Base-by-base conservation (phyloP, 148 eudicot genomes). In the Rheum nobile region DNA sequence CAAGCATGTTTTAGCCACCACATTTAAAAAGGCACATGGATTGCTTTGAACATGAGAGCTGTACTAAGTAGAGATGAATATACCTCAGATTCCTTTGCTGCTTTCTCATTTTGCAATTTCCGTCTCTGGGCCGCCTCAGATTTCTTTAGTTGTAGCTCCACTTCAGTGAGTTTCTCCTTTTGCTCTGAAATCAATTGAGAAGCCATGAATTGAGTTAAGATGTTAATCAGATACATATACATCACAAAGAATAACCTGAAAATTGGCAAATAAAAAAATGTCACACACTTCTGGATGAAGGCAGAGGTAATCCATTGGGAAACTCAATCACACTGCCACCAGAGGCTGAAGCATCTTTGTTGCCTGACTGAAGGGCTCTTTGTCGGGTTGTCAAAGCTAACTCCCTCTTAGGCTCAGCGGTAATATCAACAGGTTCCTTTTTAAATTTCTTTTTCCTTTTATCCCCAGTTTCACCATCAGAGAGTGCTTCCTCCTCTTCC, bases 81-180 rank as follows among this genome's bases (percentile, higher is more conserved):
- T 71, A 89, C 98, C 98, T 94, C 90, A 75, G 93, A 79, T 74
- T 94, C 97, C 76, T 82, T 82, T 55, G 95, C 97, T 11, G 92
- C 92, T 80, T 89, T 88, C 87, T 89, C 97, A 79, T 81, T 82
- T 78, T 88, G 97, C 82, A 86, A 43, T 72, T 83, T 84, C 38
- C 97, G 90, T 68, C 89, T 88, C 84, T 89, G 86, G 75, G 97
- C 95, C 79, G 95, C 95, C 85, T 91, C 95, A 1, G 79, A 87
- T 81, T 86, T 91, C 84, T 89, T 91, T 81, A 89, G 78, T 77
- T 88, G 97, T 81, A 86, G 92, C 68, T 91, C 95, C 76, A 86
- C 86, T 68, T 90, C 97, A 19, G 97, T 44, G 67, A 91, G 88
- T 76, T 89, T 82, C 82, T 89, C 97, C 80, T 89, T 89, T 86